These are phyloP conservation scores for Neurospora sp. DNA, from an alignment of 495 filamentous ascomycete genomes.

Conservation along the genomic window DNA sequence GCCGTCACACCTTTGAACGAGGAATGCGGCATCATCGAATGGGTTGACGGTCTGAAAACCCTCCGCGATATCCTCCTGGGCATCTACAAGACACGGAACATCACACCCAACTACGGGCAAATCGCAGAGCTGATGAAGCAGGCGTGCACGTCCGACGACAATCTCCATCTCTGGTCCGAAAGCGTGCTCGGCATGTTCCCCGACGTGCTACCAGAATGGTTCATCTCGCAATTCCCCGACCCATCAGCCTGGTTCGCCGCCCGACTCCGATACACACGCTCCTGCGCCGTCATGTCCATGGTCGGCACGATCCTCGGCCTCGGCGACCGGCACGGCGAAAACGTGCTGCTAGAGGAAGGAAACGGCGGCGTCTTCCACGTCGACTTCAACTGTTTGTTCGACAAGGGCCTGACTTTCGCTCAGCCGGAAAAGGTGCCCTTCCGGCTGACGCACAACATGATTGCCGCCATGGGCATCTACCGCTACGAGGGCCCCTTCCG, in stretches of 20 bases:
- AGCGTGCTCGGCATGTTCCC: constrained; percentile 59
- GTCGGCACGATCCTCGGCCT: constrained; percentile 89
- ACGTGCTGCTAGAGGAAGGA: constrained; percentile 88
- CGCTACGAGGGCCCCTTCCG: constrained; percentile 90
- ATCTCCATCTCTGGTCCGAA: constrained; percentile 58
- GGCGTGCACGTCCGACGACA: constrained; percentile 28
- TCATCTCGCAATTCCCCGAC: constrained; percentile 86
- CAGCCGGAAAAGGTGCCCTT: constrained; percentile 96
- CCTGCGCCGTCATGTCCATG: constrained; percentile 96
- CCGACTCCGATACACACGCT: constrained; percentile 82
- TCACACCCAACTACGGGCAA: constrained; percentile 40
- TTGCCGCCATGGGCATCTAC: constrained; percentile 88
- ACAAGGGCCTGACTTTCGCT: constrained; percentile 93
- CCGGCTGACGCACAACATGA: constrained; percentile 96
- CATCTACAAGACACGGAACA: constrained; percentile 61
- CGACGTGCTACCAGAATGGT: constrained; percentile 85
- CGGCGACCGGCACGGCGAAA: constrained; percentile 96
- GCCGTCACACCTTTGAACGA: constrained; percentile 94
- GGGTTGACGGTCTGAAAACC: constrained; percentile 94
- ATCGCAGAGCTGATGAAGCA: constrained; percentile 40
- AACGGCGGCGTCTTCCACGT: constrained; percentile 94
- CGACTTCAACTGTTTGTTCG: constrained; percentile 99
- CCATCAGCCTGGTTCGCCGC: constrained; percentile 86
- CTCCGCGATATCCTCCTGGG: constrained; percentile 82
- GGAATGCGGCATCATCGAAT: constrained; percentile 95